Base-by-base conservation (phyloP, 305 asterid genomes). In the Fraxinus xanthoxyloides region DNA sequence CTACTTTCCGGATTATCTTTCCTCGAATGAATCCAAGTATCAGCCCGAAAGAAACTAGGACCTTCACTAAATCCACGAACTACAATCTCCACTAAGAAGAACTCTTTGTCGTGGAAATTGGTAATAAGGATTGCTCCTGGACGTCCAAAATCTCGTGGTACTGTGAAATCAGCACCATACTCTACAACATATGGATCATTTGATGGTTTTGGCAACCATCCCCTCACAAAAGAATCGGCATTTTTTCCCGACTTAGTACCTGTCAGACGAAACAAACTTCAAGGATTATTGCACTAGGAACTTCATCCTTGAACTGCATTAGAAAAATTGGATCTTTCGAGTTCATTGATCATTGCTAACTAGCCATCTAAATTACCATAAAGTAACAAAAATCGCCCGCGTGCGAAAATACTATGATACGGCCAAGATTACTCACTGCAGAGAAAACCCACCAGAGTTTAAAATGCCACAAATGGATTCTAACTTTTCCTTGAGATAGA, bases 21-120 rank as follows among this genome's bases (percentile, higher is more conserved):
- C 78, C 87, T 88, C 3, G 97, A 85, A 84, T 92, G 97, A 82
- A 93, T 93, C 97, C 97, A 94, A 32, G 98, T 89, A 77, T 91
- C 87, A 0, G 95, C 94, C 75, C 85, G 84, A 84, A 93, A 92
- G 90, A 88, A 86, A 12, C 89, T 12, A 5, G 93, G 95, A 30
- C 92, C 92, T n/a, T 86, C 77, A 23, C 87, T 76, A 65, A 92
- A 91, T 77, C 94, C 96, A 81, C 88, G 93, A 77, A 94, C 89
- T 28, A 93, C 90, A 78, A 92, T 81, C 84, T 93, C 94, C 90
- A 89, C 84, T 80, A 91, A 82, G 87, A 82, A 88, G 84, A 91
- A 84, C 87, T 93, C 98, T 77, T 90, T 93, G 84, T 88, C 94
- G 75, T 90, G 94, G 82, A 83, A 88, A 87, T 93, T 94, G 36